phyloP scores from a whole-genome alignment of 352 stramenopile genomes.

The Phytophthora uliginosa region DNA sequence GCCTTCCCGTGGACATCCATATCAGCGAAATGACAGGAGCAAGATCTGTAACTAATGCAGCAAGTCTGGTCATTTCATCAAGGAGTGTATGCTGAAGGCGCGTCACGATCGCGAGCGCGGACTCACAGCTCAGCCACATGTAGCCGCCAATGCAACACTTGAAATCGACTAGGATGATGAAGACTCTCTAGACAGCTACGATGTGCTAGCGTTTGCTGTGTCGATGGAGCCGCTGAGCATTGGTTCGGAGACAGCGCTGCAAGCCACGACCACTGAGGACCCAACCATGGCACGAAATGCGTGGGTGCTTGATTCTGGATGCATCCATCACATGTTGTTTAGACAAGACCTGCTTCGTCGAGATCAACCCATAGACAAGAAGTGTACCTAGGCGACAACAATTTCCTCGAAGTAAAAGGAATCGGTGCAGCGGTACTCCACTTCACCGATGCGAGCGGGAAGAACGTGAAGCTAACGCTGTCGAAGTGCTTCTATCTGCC shows the following conservation, averaged over 20 bases:
- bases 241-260: background rate
- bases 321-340: slow-evolving; percentile 16
- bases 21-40: background rate
- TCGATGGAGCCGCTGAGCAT: background rate
- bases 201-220: background rate
- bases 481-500: background rate
- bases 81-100: background rate
- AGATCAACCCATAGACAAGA: slow-evolving; percentile 4
- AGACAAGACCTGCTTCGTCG: slow-evolving; percentile 4
- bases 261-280: background rate
- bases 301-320: slow-evolving; percentile 14
- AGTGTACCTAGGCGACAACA: slow-evolving; percentile 19
- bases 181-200: slow-evolving; percentile 1
- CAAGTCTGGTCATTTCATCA: background rate
- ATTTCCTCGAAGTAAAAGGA: slow-evolving; percentile 13
- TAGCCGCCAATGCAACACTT: background rate
- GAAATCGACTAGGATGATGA: background rate
- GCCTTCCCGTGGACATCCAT: background rate
- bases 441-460: background rate
- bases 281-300: background rate
- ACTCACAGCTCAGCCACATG: background rate
- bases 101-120: slow-evolving; percentile 16
- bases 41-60: background rate
- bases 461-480: slow-evolving; percentile 8
- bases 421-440: slow-evolving; percentile 4